Evolutionary conservation across 257 asterid species (phyloP).

Genomic region (Apocynum venetum): DNA sequence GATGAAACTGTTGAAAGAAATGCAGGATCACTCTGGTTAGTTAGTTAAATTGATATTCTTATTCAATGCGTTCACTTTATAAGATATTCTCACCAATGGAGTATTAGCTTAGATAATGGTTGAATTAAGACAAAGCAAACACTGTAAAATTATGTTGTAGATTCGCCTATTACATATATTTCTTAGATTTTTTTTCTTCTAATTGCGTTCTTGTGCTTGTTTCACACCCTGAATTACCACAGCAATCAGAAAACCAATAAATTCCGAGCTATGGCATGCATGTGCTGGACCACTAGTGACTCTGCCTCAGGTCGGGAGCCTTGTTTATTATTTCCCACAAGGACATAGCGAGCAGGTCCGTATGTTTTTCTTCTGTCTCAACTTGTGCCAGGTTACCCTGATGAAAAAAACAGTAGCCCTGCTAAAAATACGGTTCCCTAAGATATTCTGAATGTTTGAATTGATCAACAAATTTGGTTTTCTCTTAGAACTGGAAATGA

Average conservation of each 20-base stretch:
- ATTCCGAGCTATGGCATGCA: constrained; percentile 88
- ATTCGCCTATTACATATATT: not conserved
- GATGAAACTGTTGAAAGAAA: constrained; percentile 75
- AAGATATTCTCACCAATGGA: not conserved
- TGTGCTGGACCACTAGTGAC: constrained; percentile 87
- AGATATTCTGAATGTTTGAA: not conserved
- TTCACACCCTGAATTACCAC: constrained; percentile 18
- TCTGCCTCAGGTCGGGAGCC: constrained; percentile 87
- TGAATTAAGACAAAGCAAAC: not conserved
- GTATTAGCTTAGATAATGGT: not conserved
- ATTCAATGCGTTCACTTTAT: not conserved
- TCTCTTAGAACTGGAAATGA: not conserved
- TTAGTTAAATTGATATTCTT: constrained; percentile 11
- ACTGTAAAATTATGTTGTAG: not conserved
- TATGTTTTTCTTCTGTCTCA: constrained; percentile 7
- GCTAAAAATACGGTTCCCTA: not conserved
- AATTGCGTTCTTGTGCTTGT: not conserved
- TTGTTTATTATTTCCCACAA: constrained; percentile 80
- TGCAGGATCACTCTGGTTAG: constrained; percentile 75
- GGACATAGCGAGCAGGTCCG: constrained; percentile 89
- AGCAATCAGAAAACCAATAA: constrained; percentile 56
- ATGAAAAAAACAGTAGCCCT: not conserved
- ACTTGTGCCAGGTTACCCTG: not conserved
- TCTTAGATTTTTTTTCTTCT: not conserved
- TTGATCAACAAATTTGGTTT: not conserved